Evolutionary conservation across 2,329 filamentous ascomycete genomes (phyloP), one percentile per base, ranked within the genome.

Genomic region (Lasiodiplodia hormozganensis): DNA sequence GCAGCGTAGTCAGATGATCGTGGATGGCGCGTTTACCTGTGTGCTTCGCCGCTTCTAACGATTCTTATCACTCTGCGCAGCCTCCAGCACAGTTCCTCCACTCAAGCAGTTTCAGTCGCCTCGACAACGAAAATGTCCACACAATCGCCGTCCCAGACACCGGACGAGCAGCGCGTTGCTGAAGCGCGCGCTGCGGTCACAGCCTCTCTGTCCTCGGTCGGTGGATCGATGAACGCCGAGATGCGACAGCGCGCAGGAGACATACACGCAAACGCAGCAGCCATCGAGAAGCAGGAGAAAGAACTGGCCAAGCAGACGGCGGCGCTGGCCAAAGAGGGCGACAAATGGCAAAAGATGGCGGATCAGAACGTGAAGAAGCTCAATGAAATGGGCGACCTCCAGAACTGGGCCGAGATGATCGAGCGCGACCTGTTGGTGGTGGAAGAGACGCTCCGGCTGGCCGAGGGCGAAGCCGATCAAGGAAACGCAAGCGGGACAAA

Each of bases 321-420:
- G 1, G 85, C 78, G 2, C 79, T 94, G 77, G 82, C 85, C 60
- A 85, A 85, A 72, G 90, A 93, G 76, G 89, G 86, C 62, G 88
- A 89, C 70, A 86, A 87, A 78, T 85, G 92, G 75, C 86, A 85
- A 72, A 86, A 86, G 72, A 83, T 92, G 73, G 88, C 89, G 5
- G 86, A 87, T 72, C 85, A 85, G 69, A 89, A 89, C 43, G 86
- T 87, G 56, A 85, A 85, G 71, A 85, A 85, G 74, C 82, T 95
- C 69, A 94, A 94, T 81, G 92, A 94, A 83, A 83, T 94, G 70
- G 92, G 92, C 28, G 90, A 94, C 76, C 87, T 95, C 76, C 92
- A 95, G 84, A 94, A 94, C 78, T 96, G 92, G 92, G 91, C 92
- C 25, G 92, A 96, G 85, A 88, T 94, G 80, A 83, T 95, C 75